Evolutionary conservation across 495 filamentous ascomycete species (phyloP).

Genomic region (Neurospora discreta): DNA sequence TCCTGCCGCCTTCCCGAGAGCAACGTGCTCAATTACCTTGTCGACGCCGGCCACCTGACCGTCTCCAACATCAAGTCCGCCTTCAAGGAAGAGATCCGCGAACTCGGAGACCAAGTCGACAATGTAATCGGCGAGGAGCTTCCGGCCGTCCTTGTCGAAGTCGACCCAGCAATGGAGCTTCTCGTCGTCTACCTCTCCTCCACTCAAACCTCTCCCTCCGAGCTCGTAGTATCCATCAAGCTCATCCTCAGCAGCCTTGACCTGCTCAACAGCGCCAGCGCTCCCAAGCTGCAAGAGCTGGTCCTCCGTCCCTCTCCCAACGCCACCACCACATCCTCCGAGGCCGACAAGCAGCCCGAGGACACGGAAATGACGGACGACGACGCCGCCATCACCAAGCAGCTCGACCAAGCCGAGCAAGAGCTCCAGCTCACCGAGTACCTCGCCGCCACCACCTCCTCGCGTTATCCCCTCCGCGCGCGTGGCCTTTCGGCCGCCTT

Average conservation of each 20-base stretch:
- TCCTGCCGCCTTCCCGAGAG: slow-evolving; percentile 39
- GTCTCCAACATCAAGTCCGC: slow-evolving; percentile 49
- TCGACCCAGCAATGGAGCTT: slow-evolving; percentile 49
- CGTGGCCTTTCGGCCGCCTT: slow-evolving; percentile 42
- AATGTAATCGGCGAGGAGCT: slow-evolving; percentile 44
- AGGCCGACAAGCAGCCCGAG: not conserved
- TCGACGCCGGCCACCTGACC: slow-evolving; percentile 50
- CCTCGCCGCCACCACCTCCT: slow-evolving; percentile 31
- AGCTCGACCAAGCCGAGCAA: slow-evolving; percentile 36
- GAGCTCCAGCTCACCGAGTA: slow-evolving; percentile 40
- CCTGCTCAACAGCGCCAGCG: slow-evolving; percentile 27
- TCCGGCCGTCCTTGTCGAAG: slow-evolving; percentile 44
- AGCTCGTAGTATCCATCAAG: slow-evolving; percentile 37
- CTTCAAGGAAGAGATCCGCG: slow-evolving; percentile 39
- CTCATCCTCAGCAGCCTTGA: slow-evolving; percentile 41
- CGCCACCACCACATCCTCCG: not conserved
- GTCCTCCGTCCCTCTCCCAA: not conserved
- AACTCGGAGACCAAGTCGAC: slow-evolving; percentile 22
- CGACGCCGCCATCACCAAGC: slow-evolving; percentile 31
- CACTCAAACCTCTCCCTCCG: slow-evolving; percentile 34
- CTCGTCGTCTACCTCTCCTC: slow-evolving; percentile 44
- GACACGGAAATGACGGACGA: slow-evolving; percentile 19
- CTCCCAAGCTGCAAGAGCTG: slow-evolving; percentile 15
- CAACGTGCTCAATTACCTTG: slow-evolving; percentile 49
- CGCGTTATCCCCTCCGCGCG: slow-evolving; percentile 30